Conservation (phyloP, 2,329 filamentous ascomycete species). For the Fusarium falciforme region DNA sequence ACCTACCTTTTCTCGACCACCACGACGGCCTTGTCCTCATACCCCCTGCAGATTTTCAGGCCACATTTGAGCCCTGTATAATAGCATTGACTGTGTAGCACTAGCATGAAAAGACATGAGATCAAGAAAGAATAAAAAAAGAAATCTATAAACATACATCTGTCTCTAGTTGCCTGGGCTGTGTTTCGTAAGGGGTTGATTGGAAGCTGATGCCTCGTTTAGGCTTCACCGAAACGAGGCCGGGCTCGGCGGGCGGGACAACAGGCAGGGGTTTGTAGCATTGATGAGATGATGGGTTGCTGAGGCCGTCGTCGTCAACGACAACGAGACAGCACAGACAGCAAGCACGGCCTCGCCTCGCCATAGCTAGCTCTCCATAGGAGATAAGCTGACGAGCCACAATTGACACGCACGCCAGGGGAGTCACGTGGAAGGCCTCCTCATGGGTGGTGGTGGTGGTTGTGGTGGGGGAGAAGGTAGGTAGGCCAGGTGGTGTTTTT, state of each 20-base stretch:
- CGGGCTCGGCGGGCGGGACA: not conserved
- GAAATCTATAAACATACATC: conserved; percentile 22
- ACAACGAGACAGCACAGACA: not conserved
- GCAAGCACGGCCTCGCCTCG: not conserved
- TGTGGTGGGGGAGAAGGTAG: conserved; percentile 36
- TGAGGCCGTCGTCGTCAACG: not conserved
- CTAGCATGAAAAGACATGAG: conserved; percentile 40
- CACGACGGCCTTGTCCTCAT: conserved; percentile 42
- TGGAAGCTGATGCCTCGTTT: not conserved
- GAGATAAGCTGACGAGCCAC: conserved; percentile 19
- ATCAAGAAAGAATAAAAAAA: conserved; percentile 28
- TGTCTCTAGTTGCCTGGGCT: not conserved
- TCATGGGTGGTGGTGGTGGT: conserved; percentile 19
- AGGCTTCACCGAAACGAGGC: not conserved
- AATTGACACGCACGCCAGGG: conserved; percentile 33
- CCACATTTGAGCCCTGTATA: conserved; percentile 48
- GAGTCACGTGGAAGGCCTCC: conserved; percentile 49
- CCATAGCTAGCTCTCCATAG: not conserved
- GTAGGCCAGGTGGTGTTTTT: conserved; percentile 46
- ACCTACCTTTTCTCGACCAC: conserved; percentile 37
- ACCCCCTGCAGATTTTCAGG: conserved; percentile 45
- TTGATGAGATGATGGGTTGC: conserved; percentile 7
- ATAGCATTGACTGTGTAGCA: conserved; percentile 49
- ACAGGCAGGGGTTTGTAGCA: conserved; percentile 19
- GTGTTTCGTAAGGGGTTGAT: not conserved